Evolutionary conservation across 106 monocot species (phyloP).

Genomic region (Phalaenopsis aphrodite): DNA sequence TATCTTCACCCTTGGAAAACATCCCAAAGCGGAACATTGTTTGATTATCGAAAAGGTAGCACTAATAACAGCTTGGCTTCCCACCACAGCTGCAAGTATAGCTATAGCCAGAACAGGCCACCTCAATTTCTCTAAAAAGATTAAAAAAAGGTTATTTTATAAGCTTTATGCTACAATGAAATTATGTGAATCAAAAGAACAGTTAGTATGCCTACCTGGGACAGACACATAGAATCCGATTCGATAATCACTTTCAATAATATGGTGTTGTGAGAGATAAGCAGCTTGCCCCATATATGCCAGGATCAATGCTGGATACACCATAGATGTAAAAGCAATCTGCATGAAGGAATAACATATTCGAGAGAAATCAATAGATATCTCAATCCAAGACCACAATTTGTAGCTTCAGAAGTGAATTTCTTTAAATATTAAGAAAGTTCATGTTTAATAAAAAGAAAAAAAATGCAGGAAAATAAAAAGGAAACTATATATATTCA

Average conservation of each 20-base stretch:
- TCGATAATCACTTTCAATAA: constrained; percentile 42
- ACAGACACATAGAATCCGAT: constrained; percentile 98
- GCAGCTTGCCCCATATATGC: constrained; percentile 99
- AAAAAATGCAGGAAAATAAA: not conserved
- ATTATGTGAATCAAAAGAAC: not conserved
- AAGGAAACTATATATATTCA: not conserved
- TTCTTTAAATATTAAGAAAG: not conserved
- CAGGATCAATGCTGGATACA: constrained; percentile 85
- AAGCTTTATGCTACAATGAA: not conserved
- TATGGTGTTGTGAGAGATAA: constrained; percentile 78
- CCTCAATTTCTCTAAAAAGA: constrained; percentile 42
- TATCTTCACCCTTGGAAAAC: constrained; percentile 81
- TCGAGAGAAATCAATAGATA: not conserved
- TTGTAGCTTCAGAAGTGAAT: not conserved
- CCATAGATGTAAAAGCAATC: constrained; percentile 86
- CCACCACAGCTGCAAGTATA: constrained; percentile 84
- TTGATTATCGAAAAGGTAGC: constrained; percentile 90
- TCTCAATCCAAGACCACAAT: not conserved
- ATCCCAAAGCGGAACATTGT: constrained; percentile 68
- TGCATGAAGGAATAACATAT: constrained; percentile 23
- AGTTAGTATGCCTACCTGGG: constrained; percentile 43
- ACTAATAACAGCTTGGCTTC: constrained; percentile 84
- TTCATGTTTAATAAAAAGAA: not conserved
- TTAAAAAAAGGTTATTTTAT: not conserved
- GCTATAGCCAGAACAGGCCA: constrained; percentile 86